A percentile compares a stretch with the other conserved stretches of the same genome.
phyloP scores from a whole-genome alignment of 164 flowering plant species.

The Chloranthus sessilifolius region DNA sequence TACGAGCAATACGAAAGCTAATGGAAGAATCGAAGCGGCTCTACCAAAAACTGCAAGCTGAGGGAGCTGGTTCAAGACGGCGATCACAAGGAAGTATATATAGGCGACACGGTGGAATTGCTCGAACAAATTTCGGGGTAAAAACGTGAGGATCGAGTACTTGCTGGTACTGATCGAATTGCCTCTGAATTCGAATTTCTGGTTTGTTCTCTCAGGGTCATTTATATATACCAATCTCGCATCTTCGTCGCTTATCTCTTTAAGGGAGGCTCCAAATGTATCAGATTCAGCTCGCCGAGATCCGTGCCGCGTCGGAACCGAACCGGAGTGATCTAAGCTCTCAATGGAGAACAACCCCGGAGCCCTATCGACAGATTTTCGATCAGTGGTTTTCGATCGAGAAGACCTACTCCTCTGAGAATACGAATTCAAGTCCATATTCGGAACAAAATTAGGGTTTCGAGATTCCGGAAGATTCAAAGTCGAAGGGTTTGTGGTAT shows the following conservation, averaged over 20 bases:
- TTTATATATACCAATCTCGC: slow-evolving; percentile 62
- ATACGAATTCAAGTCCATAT: slow-evolving; percentile 25
- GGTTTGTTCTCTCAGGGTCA: slow-evolving; percentile 65
- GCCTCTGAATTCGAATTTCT: slow-evolving; percentile 64
- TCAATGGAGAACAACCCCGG: slow-evolving; percentile 10
- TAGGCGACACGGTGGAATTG: slow-evolving; percentile 96
- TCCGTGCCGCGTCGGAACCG: slow-evolving; percentile 46
- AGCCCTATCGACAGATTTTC: slow-evolving; percentile 3
- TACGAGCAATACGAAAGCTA: slow-evolving; percentile 78
- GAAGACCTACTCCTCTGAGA: slow-evolving; percentile 41
- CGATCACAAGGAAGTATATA: slow-evolving; percentile 87
- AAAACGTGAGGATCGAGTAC: slow-evolving; percentile 68
- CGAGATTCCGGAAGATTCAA: slow-evolving; percentile 9
- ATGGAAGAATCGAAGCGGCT: slow-evolving; percentile 70
- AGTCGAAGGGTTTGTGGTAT: slow-evolving; percentile 9
- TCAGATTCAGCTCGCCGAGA: slow-evolving; percentile 61
- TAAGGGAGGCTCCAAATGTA: slow-evolving; percentile 50
- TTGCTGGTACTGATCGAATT: slow-evolving; percentile 71
- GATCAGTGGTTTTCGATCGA: slow-evolving; percentile 35
- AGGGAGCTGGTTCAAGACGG: slow-evolving; percentile 90
- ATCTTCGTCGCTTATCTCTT: slow-evolving; percentile 81
- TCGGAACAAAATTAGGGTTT: too few species aligned
- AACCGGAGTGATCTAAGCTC: slow-evolving; percentile 23
- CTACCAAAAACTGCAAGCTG: slow-evolving; percentile 94
- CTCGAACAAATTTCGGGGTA: slow-evolving; percentile 86